phyloP scores from a whole-genome alignment of 768 basidiomycete species.

The Auricularia cornea region DNA sequence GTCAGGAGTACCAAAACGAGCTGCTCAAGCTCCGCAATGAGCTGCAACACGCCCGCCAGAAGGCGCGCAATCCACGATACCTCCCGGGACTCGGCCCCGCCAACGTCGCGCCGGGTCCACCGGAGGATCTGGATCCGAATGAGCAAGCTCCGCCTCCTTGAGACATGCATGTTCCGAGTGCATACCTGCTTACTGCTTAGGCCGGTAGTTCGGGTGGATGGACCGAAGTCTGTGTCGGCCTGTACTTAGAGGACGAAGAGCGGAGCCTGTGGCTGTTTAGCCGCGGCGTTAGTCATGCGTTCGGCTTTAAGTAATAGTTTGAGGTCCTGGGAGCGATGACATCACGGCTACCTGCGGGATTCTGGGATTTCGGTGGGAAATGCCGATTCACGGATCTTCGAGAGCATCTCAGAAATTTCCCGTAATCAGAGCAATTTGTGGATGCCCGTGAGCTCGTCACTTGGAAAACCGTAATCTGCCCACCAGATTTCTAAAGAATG shows the following conservation, averaged over 20 bases:
- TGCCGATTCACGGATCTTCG: too few species aligned
- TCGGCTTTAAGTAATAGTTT: neutral
- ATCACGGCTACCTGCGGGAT: too few species aligned
- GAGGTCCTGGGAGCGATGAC: neutral
- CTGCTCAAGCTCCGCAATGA: constrained; percentile 63
- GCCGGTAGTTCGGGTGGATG: neutral
- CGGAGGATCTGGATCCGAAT: too few species aligned
- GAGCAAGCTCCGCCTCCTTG: too few species aligned
- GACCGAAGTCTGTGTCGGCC: neutral
- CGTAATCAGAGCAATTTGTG: too few species aligned
- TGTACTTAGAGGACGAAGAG: neutral
- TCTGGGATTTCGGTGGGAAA: too few species aligned
- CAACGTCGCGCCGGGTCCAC: constrained; percentile 19
- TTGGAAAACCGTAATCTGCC: too few species aligned
- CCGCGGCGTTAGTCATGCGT: neutral
- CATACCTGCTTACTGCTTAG: neutral
- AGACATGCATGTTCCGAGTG: neutral
- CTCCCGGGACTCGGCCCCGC: constrained; percentile 18
- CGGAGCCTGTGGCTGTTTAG: neutral
- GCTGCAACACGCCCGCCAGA: constrained; percentile 27
- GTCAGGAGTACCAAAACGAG: constrained; percentile 83
- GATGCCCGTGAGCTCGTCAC: too few species aligned
- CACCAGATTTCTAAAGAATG: too few species aligned
- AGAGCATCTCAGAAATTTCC: too few species aligned
- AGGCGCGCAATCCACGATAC: constrained; percentile 10